phyloP scores from a whole-genome alignment of 805 yeast species.

The Komagataella pseudopastoris region DNA sequence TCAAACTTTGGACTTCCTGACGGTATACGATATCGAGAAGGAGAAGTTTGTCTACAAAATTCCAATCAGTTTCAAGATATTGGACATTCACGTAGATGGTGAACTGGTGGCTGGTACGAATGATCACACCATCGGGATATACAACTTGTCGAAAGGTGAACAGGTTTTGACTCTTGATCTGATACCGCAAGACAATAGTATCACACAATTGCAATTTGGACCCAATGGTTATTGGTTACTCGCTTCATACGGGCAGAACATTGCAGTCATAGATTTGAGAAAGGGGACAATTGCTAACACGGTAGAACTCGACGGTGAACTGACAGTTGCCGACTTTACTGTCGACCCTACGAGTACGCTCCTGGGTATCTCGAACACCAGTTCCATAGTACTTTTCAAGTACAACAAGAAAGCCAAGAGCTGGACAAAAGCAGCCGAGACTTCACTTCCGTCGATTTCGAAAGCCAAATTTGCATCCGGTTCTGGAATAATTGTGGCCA shows the following conservation, averaged over 20 bases:
- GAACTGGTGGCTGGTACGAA: slow-evolving; percentile 21
- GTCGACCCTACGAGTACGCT: neutral
- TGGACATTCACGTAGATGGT: slow-evolving; percentile 22
- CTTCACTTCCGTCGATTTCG: neutral
- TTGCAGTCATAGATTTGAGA: slow-evolving; percentile 11
- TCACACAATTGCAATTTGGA: slow-evolving; percentile 33
- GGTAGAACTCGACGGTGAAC: neutral
- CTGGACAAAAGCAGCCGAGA: slow-evolving; percentile 5
- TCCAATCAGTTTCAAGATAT: neutral
- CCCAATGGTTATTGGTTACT: slow-evolving; percentile 54
- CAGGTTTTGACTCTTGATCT: slow-evolving; percentile 20
- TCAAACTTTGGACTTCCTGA: neutral
- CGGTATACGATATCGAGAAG: neutral
- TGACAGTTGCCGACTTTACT: neutral
- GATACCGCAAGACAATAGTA: slow-evolving; percentile 7
- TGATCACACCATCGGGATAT: slow-evolving; percentile 21
- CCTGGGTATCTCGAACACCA: slow-evolving; percentile 5
- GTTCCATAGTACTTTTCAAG: slow-evolving; percentile 4
- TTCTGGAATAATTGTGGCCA: neutral
- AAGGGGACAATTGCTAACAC: slow-evolving; percentile 5
- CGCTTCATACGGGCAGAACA: slow-evolving; percentile 8
- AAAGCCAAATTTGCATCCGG: neutral
- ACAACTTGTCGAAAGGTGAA: slow-evolving; percentile 23
- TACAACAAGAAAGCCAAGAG: slow-evolving; percentile 11
- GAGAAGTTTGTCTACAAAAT: neutral